Base-by-base conservation (phyloP, 2,329 filamentous ascomycete genomes). In the Calonectria pauciramosa region DNA sequence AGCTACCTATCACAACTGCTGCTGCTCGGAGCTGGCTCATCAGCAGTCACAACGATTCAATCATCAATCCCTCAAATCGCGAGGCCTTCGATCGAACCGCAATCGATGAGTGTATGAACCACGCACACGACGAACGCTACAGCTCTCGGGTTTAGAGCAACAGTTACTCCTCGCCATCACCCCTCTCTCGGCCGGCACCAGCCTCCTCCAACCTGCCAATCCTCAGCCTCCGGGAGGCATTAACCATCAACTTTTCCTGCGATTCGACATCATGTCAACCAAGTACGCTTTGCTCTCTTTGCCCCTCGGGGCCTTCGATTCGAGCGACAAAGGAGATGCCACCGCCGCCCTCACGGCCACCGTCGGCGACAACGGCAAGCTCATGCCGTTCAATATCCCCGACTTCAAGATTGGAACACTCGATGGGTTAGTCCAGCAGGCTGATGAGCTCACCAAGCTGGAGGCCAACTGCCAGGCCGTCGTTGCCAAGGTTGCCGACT, bases 401-500 rank as follows among this genome's bases (percentile, higher is more conserved):
- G 94, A 96, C 78, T 98, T 99, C 91, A 99, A 99, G 89, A 98
- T 99, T 84, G 97, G 97, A 73, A 98, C 97, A 0, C 90, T 99
- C 47, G 97, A 99, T 87, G 95, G 94, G 49, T 90, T 99, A 72
- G 96, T 99, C 56, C 95, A 98, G 87, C 96, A 99, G 86, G 97
- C 97, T 71, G 97, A 99, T 83, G 97, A 99, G 83, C 89, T 99
- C 70, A 91, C 93, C 73, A 99, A 98, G 91, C 92, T 99, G 67
- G 95, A 97, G 79, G 85, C 90, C 44, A 90, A 91, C 44, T 98
- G 96, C 84, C 92, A 96, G 85, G 91, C 90, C 68, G 95, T 98
- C 9, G 96, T 98, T 49, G 90, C 90, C 80, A 99, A 98, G 87
- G 95, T 99, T 47, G 93, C 93, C 79, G 96, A 98, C 82, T 96